A percentile compares a stretch with the other conserved stretches of the same genome.
Evolutionary conservation across 148 eudicot species (phyloP).

Genomic region (Agrostemma githago): DNA sequence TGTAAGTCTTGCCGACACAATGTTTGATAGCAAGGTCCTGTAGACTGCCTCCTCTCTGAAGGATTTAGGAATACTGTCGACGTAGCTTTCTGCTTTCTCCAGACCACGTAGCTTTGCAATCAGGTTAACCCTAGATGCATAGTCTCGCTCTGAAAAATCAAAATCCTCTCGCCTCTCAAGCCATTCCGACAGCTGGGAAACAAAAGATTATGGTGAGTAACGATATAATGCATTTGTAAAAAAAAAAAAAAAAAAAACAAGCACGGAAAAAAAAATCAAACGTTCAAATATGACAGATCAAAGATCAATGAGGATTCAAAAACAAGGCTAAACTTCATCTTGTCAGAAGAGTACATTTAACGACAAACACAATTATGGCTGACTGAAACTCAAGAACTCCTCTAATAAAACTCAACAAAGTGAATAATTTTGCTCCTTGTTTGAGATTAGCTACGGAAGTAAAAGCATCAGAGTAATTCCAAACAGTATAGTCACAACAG

Average conservation of each 20-base stretch:
- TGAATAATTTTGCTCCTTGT: neutral
- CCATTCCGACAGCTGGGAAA: slow-evolving; percentile 79
- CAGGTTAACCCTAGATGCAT: slow-evolving; percentile 69
- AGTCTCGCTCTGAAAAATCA: slow-evolving; percentile 51
- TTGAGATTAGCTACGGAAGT: neutral
- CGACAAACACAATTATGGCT: neutral
- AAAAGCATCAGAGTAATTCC: neutral
- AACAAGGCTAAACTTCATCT: neutral
- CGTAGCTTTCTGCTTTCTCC: slow-evolving; percentile 50
- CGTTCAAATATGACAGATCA: neutral
- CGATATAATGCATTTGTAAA: neutral
- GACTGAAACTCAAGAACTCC: too few species aligned
- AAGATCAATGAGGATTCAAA: neutral
- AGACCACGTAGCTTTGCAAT: slow-evolving; percentile 71
- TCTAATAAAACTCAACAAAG: neutral
- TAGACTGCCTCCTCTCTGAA: slow-evolving; percentile 53
- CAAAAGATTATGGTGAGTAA: neutral
- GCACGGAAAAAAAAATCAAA: neutral
- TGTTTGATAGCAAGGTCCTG: slow-evolving; percentile 64
- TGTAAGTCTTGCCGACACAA: slow-evolving; percentile 33
- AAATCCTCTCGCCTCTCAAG: slow-evolving; percentile 40
- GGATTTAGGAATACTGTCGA: slow-evolving; percentile 53
- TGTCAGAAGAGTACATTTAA: neutral
- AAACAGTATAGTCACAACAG: too few species aligned
- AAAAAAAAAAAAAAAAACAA: too few species aligned